Evolutionary conservation across 495 filamentous ascomycete species (phyloP).

Genomic region (Aspergillus olivimuriae): DNA sequence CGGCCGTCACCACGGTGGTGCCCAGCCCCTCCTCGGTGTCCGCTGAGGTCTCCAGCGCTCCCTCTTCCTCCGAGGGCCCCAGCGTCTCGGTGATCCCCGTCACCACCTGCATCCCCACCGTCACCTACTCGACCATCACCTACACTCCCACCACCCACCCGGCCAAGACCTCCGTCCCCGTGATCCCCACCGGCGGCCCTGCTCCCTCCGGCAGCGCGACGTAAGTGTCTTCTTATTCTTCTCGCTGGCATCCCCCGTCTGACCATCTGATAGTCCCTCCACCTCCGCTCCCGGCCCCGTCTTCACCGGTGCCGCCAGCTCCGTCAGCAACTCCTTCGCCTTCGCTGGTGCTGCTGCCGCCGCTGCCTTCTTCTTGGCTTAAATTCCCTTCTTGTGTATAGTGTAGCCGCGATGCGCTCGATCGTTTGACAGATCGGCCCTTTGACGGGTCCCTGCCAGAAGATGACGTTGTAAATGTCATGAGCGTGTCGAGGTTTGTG

Average conservation of each 20-base stretch:
- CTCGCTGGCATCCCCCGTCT: slow-evolving; percentile 6
- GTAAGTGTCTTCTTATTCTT: slow-evolving; percentile 15
- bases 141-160: slow-evolving; percentile 18
- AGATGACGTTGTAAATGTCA: slow-evolving; percentile 11
- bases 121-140: slow-evolving; percentile 34
- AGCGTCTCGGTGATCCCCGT: slow-evolving; percentile 26
- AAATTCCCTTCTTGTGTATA: slow-evolving; percentile 34
- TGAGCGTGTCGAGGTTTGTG: slow-evolving; percentile 9
- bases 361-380: slow-evolving; percentile 49
- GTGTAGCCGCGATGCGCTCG: slow-evolving; percentile 16
- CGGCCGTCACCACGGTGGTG: slow-evolving; percentile 8
- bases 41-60: slow-evolving; percentile 4
- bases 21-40: slow-evolving; percentile 3
- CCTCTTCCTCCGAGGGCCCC: too few relatives aligned
- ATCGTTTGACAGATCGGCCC: slow-evolving; percentile 12
- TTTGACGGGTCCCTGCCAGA: too few relatives aligned
- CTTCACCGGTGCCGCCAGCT: slow-evolving; percentile 44
- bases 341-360: slow-evolving; percentile 44
- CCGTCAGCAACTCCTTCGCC: slow-evolving; percentile 41
- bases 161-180: slow-evolving; percentile 21
- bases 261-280: slow-evolving; percentile 18
- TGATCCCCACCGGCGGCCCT: slow-evolving; percentile 17
- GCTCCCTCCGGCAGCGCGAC: slow-evolving; percentile 19
- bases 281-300: slow-evolving; percentile 29
- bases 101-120: slow-evolving; percentile 41